Conservation (phyloP, 441 rosid genomes). For the Rhodomyrtus psidioides region DNA sequence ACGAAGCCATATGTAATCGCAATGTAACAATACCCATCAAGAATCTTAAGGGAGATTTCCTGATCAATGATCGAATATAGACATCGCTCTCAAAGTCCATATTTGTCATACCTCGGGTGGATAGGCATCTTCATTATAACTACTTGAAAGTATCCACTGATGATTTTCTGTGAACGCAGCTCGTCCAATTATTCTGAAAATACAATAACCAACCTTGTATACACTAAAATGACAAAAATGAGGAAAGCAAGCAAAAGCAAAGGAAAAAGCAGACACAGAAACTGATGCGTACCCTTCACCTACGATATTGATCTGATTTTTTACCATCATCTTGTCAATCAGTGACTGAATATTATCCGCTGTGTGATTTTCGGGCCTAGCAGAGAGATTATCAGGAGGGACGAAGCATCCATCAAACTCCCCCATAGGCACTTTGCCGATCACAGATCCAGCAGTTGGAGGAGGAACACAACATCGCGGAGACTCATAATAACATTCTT, state of each 20-base stretch:
- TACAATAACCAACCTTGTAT: conserved; percentile 1
- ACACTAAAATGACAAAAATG: neutral
- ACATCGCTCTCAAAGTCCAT: neutral
- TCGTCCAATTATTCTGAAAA: conserved; percentile 75
- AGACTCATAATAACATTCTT: conserved; percentile 59
- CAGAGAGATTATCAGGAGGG: conserved; percentile 12
- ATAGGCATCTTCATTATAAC: conserved; percentile 35
- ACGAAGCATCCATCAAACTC: conserved; percentile 35
- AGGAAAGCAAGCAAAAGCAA: neutral
- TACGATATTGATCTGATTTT: conserved; percentile 55
- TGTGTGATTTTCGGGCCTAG: conserved; percentile 25
- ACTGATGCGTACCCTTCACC: conserved; percentile 74
- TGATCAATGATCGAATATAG: neutral
- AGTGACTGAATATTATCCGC: conserved; percentile 37
- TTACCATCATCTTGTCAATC: conserved; percentile 66
- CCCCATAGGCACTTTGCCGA: conserved; percentile 22
- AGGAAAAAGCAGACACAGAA: neutral
- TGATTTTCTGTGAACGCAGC: conserved; percentile 86
- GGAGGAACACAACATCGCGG: conserved; percentile 16
- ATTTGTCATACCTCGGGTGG: conserved; percentile 58
- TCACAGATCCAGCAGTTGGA: conserved; percentile 17
- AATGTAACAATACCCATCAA: neutral
- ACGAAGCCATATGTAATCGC: neutral
- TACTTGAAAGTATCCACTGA: conserved; percentile 72
- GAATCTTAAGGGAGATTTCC: neutral